A percentile compares a stretch with the other conserved stretches of the same genome.
Conservation (phyloP, 2,329 filamentous ascomycete species). For the Verticillium nubilum region DNA sequence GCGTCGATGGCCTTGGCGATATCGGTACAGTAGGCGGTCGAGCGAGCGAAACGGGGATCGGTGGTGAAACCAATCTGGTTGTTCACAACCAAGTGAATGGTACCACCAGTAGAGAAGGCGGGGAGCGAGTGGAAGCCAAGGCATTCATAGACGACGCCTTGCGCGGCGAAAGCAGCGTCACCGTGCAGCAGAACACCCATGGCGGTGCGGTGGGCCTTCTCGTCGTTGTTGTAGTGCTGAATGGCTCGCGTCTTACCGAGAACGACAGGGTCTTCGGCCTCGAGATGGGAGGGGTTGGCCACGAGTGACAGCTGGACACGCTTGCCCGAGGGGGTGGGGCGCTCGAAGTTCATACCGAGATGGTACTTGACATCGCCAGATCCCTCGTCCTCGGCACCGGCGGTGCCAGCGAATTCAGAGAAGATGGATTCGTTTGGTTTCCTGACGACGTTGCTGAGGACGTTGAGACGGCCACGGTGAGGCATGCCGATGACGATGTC, state of each 20-base stretch:
- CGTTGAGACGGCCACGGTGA: slow-evolving; percentile 95
- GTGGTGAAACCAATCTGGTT: slow-evolving; percentile 99
- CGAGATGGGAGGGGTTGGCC: slow-evolving; percentile 95
- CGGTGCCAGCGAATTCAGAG: slow-evolving; percentile 89
- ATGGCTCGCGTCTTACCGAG: slow-evolving; percentile 96
- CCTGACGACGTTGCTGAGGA: slow-evolving; percentile 95
- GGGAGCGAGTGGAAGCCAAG: slow-evolving; percentile 96
- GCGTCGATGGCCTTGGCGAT: slow-evolving; percentile 99
- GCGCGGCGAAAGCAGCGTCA: slow-evolving; percentile 92
- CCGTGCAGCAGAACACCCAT: slow-evolving; percentile 97
- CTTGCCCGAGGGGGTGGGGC: slow-evolving; percentile 95
- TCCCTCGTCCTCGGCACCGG: slow-evolving; percentile 86
- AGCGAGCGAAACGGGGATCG: slow-evolving; percentile 93
- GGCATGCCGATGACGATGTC: slow-evolving; percentile 99
- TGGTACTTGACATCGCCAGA: slow-evolving; percentile 99
- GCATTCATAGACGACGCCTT: slow-evolving; percentile 97
- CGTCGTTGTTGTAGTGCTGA: slow-evolving; percentile 98
- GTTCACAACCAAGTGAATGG: slow-evolving; percentile 95
- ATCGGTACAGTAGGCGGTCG: slow-evolving; percentile 97
- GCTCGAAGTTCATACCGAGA: slow-evolving; percentile 99
- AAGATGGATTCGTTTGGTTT: slow-evolving; percentile 99
- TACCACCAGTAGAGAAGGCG: slow-evolving; percentile 94
- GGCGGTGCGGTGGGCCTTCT: slow-evolving; percentile 79
- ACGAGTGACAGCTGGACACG: slow-evolving; percentile 98
- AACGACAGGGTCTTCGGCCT: slow-evolving; percentile 96